Percentiles rank a stretch among this genome's conserved stretches.
Conservation (phyloP, 768 basidiomycete genomes). For the Aureoboletus auriporus region DNA sequence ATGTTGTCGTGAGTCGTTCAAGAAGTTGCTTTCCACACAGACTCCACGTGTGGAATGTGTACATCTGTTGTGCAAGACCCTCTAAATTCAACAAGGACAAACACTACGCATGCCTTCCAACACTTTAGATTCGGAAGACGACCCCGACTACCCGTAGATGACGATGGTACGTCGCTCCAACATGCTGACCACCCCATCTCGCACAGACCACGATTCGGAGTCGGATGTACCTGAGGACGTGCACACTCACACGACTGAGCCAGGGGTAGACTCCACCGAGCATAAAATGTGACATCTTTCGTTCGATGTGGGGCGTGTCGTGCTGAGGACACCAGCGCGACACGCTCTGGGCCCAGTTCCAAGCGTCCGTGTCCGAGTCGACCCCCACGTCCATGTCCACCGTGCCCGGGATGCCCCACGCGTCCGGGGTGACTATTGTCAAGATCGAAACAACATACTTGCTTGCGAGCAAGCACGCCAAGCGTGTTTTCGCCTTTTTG, state of each 20-base stretch:
- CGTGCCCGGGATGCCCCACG: constrained; percentile 13
- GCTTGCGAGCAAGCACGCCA: constrained; percentile 73
- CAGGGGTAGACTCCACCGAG: constrained; percentile 31
- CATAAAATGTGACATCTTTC: constrained; percentile 40
- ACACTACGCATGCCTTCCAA: constrained; percentile 19
- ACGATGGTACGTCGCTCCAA: constrained; percentile 19
- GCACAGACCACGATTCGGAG: constrained; percentile 30
- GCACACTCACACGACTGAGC: constrained; percentile 22
- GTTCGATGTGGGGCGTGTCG: no score
- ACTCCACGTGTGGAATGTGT: neutral
- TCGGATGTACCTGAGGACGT: constrained; percentile 37
- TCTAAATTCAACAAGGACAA: constrained; percentile 27
- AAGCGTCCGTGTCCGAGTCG: constrained; percentile 47
- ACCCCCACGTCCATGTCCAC: constrained; percentile 8
- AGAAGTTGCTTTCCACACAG: no score
- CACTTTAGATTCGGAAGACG: constrained; percentile 58
- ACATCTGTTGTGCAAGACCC: constrained; percentile 14
- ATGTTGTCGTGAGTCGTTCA: no score
- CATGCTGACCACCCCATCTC: no score
- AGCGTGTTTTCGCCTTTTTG: constrained; percentile 42
- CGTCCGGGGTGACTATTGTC: constrained; percentile 40
- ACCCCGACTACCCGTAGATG: constrained; percentile 51
- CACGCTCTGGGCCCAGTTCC: constrained; percentile 64
- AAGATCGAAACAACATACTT: constrained; percentile 66
- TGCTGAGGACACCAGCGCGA: constrained; percentile 65